A percentile compares a stretch with the other conserved stretches of the same genome.
phyloP scores from a whole-genome alignment of 257 asterid genomes.

The Rauvolfia tetraphylla region DNA sequence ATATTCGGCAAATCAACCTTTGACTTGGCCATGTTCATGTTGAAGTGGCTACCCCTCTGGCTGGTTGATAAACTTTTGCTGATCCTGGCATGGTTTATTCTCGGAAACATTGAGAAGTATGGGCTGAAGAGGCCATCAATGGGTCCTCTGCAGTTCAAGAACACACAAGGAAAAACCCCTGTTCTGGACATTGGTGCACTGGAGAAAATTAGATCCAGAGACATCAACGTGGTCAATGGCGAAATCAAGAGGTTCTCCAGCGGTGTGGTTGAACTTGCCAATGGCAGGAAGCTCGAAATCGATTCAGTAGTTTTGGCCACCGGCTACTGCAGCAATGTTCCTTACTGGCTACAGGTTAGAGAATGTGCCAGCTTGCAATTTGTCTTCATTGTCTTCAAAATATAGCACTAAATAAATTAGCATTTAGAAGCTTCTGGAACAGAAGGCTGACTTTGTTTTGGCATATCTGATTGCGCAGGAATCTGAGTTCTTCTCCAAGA shows the following conservation, averaged over 20 bases:
- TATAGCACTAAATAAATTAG: not conserved
- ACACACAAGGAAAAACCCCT: constrained; percentile 70
- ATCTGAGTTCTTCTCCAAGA: constrained; percentile 59
- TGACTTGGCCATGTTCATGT: constrained; percentile 59
- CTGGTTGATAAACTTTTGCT: constrained; percentile 70
- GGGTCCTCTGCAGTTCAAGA: constrained; percentile 75
- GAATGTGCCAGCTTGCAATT: constrained; percentile 9
- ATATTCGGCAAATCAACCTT: constrained; percentile 68
- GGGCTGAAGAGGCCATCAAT: constrained; percentile 59
- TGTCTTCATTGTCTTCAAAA: not conserved
- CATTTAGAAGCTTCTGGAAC: constrained; percentile 1
- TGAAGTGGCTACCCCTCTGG: constrained; percentile 80
- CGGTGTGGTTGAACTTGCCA: constrained; percentile 43
- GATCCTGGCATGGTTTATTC: constrained; percentile 60
- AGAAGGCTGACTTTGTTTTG: constrained; percentile 26
- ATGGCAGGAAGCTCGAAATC: constrained; percentile 44
- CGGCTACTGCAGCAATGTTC: constrained; percentile 89
- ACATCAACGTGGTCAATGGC: constrained; percentile 57
- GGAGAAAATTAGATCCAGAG: constrained; percentile 53
- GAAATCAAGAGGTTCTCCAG: constrained; percentile 46
- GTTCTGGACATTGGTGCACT: constrained; percentile 80
- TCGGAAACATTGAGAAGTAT: constrained; percentile 59
- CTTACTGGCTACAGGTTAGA: constrained; percentile 87
- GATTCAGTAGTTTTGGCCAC: constrained; percentile 84
- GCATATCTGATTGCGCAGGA: constrained; percentile 37